These are phyloP conservation scores for Exophiala aquamarina DNA, from an alignment of 2,329 filamentous ascomycete species.

Conservation along the genomic window DNA sequence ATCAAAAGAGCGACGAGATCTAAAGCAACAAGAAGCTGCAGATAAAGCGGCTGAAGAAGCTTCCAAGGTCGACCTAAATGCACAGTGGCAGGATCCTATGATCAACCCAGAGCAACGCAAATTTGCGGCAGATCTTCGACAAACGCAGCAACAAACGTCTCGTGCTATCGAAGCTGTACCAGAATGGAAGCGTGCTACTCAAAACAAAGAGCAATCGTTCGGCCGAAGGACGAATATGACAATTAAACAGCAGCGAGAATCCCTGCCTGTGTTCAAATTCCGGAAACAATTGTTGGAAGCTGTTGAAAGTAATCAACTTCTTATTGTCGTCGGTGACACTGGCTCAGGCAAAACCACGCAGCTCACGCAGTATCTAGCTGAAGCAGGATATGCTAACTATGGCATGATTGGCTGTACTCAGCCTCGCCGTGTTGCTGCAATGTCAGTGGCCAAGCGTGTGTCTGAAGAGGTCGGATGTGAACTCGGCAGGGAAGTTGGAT, in stretches of 20 bases:
- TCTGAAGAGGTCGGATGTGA: constrained; percentile 91
- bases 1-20: constrained; percentile 84
- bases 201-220: constrained; percentile 74
- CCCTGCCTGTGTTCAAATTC: constrained; percentile 85
- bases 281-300: constrained; percentile 84
- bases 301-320: constrained; percentile 79
- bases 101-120: constrained; percentile 77
- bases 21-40: constrained; percentile 84
- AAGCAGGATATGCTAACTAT: constrained; percentile 84
- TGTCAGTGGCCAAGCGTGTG: constrained; percentile 98
- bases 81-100: constrained; percentile 98
- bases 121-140: constrained; percentile 84
- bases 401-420: constrained; percentile 97
- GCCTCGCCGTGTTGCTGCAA: constrained; percentile 91
- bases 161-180: constrained; percentile 69
- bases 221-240: constrained; percentile 86
- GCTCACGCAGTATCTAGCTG: constrained; percentile 90
- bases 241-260: constrained; percentile 92
- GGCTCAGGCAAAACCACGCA: constrained; percentile 98
- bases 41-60: constrained; percentile 73
- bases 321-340: constrained; percentile 96
- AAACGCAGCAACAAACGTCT: constrained; percentile 56
- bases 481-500: constrained; percentile 89
- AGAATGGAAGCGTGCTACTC: constrained; percentile 87
- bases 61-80: constrained; percentile 75